Evolutionary conservation across 2,329 filamentous ascomycete genomes (phyloP).

Genomic region (Ceratocystis colombiana): DNA sequence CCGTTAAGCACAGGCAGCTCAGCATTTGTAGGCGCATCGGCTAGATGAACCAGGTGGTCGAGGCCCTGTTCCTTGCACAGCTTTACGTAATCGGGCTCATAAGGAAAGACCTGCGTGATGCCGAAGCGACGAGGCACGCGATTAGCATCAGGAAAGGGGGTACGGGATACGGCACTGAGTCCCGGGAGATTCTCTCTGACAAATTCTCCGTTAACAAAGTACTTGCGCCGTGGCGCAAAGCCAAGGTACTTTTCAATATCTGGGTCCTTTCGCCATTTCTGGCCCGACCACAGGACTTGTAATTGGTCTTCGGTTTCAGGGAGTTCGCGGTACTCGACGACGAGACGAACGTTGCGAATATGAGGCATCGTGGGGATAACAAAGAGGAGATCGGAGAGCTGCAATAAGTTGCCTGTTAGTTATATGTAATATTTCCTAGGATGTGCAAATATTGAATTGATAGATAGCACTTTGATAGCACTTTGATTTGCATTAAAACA

Average conservation of each 20-base stretch:
- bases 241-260: constrained; percentile 42
- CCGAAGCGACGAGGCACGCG: constrained; percentile 45
- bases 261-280: constrained; percentile 52
- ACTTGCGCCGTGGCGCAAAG: constrained; percentile 48
- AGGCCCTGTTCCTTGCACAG: constrained; percentile 50
- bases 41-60: constrained; percentile 39
- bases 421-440: background rate
- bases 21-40: background rate
- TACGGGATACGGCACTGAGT: constrained; percentile 40
- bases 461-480: too few relatives aligned
- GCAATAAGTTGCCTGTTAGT: background rate
- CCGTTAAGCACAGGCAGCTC: constrained; percentile 10
- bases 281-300: constrained; percentile 35
- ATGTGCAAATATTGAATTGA: background rate
- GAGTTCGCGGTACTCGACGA: constrained; percentile 51
- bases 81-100: constrained; percentile 48
- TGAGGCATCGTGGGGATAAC: constrained; percentile 49
- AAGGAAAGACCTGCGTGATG: constrained; percentile 42
- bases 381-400: constrained; percentile 54
- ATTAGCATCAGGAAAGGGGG: constrained; percentile 43
- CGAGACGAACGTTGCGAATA: constrained; percentile 45
- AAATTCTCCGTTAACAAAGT: constrained; percentile 48
- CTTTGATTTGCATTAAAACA: constrained; percentile 25
- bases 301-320: constrained; percentile 42
- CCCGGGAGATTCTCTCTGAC: constrained; percentile 44